Base-by-base conservation (phyloP, 176 grass and related monocot species). In the Avena insularis region DNA sequence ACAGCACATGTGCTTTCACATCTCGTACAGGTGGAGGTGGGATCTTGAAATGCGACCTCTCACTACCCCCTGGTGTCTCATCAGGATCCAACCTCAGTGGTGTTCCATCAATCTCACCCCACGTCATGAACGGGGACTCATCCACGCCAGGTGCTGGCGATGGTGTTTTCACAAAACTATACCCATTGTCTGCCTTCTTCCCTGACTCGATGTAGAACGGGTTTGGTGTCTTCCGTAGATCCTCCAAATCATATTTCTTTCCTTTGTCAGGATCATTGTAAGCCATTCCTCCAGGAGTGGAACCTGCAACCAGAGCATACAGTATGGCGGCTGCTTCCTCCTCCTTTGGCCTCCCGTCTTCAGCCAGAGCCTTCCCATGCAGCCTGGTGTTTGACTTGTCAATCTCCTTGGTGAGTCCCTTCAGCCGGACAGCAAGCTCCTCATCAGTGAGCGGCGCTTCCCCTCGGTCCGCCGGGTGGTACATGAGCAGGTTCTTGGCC, bases 111-210 rank as follows among this genome's bases (percentile, higher is more conserved):
- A 98, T 98, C 80, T 98, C 97, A 63, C 93, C 93, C 96, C 97
- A 98, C 2, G 97, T 98, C 97, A 98, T 98, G 85, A 98, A 91
- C 0, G 97, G 93, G 0, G 97, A 98, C 77, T 96, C 97, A 68
- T 96, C 97, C n/a, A 90, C 90, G 40, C 97, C 97, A 2, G 97
- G 94, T 9, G 90, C 97, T 7, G 94, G 97, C 0, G 93, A 98
- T 1, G 97, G 97, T 0, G 97, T 98, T 51, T 86, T 96, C 27
- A 98, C 97, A 83, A 96, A 98, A 70, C 72, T 98, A 82, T 96
- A 98, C 3, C 94, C 88, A 33, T 94, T 96, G 31, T 94, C 85
- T 0, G 86, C 79, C 62, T 91, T 94, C 85, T 96, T 98, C 74
- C 55, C 77, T 5, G 92, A 98, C 75, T 98, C 93, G 0, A 88